Percentiles rank a stretch among this genome's conserved stretches.
Evolutionary conservation across 805 yeast genomes (phyloP).

Genomic region (Limtongia smithiae): DNA sequence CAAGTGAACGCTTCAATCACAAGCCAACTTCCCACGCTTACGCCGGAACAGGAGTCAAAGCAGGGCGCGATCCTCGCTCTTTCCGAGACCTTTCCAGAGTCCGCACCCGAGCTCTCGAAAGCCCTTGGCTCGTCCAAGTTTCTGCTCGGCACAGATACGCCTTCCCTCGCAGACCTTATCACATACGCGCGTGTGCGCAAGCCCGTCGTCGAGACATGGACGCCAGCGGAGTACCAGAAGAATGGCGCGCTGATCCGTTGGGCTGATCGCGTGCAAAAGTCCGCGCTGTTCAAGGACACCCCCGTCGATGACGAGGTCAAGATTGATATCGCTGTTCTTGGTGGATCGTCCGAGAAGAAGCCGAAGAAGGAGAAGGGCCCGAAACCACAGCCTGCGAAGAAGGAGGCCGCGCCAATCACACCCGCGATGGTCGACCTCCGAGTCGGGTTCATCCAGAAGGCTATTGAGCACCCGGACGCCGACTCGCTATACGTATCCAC

Average conservation of each 20-base stretch:
- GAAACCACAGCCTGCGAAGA: slow-evolving; percentile 47
- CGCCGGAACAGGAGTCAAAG: slow-evolving; percentile 59
- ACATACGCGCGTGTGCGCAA: slow-evolving; percentile 60
- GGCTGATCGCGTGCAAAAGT: slow-evolving; percentile 81
- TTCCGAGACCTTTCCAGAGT: slow-evolving; percentile 56
- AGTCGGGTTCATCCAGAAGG: slow-evolving; percentile 96
- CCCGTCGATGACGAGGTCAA: slow-evolving; percentile 41
- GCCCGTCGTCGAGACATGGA: slow-evolving; percentile 58
- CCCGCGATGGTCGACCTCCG: slow-evolving; percentile 89
- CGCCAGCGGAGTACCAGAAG: slow-evolving; percentile 54
- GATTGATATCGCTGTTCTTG: slow-evolving; percentile 30
- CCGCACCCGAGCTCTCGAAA: slow-evolving; percentile 58
- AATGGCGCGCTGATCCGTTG: slow-evolving; percentile 88
- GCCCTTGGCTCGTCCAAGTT: slow-evolving; percentile 60
- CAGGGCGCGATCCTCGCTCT: slow-evolving; percentile 77
- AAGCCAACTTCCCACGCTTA: slow-evolving; percentile 31
- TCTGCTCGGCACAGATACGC: slow-evolving; percentile 56
- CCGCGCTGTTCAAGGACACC: slow-evolving; percentile 43
- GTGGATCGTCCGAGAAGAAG: slow-evolving; percentile 36
- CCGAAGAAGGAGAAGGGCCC: slow-evolving; percentile 50
- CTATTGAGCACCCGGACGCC: slow-evolving; percentile 96
- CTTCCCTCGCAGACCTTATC: slow-evolving; percentile 66
- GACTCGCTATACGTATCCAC: slow-evolving; percentile 95
- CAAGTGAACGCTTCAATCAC: slow-evolving; percentile 26
- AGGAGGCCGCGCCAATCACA: slow-evolving; percentile 54